Percentiles rank a stretch among this genome's conserved stretches.
Evolutionary conservation across 176 grass and related monocot species (phyloP).

Genomic region (Oryza nivara): DNA sequence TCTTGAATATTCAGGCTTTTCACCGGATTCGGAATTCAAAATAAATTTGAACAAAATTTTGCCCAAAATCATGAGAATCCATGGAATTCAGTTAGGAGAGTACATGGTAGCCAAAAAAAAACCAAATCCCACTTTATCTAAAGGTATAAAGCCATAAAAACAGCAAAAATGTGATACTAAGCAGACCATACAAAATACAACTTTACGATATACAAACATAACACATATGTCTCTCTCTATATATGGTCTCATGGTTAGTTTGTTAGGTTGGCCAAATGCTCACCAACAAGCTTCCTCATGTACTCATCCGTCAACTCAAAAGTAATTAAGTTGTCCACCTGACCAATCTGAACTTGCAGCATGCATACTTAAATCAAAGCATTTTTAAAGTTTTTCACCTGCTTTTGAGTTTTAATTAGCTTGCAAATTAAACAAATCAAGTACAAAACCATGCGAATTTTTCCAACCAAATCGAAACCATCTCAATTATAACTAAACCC

Average conservation of each 20-base stretch:
- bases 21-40: too few species aligned
- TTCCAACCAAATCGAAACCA: neutral
- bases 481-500: neutral
- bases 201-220: neutral
- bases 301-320: neutral
- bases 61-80: too few species aligned
- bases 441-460: neutral
- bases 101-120: too few species aligned
- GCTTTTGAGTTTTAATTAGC: neutral
- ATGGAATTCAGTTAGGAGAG: too few species aligned
- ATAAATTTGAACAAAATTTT: too few species aligned
- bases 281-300: conserved; percentile 19
- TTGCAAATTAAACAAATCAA: neutral
- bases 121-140: too few species aligned
- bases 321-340: conserved; percentile 3
- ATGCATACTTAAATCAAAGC: neutral
- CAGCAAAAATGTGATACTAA: too few species aligned
- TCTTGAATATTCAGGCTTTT: too few species aligned
- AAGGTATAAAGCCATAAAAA: too few species aligned
- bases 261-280: conserved; percentile 51
- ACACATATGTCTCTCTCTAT: neutral
- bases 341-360: conserved; percentile 9
- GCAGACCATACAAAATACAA: too few species aligned
- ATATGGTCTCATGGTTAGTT: conserved; percentile 21
- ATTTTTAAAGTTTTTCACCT: neutral